Evolutionary conservation across 2,329 filamentous ascomycete genomes (phyloP).

Genomic region (Colletotrichum sp.): DNA sequence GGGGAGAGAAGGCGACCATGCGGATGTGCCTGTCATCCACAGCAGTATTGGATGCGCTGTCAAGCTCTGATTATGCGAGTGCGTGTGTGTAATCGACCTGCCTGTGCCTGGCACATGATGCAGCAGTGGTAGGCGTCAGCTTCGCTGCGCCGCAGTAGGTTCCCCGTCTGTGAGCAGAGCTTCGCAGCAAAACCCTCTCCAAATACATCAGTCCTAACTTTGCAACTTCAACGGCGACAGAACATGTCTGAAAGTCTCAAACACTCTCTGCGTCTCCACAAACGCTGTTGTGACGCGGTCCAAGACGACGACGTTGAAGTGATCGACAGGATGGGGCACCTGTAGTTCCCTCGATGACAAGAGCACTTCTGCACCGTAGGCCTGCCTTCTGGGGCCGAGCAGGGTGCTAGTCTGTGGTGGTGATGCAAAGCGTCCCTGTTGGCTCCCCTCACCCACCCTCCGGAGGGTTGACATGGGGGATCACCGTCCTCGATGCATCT

Average conservation of each 20-base stretch:
- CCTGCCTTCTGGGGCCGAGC: neutral
- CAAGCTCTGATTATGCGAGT: neutral
- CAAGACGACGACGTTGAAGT: neutral
- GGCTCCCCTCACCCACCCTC: neutral
- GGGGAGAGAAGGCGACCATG: neutral
- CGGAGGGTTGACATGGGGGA: constrained; percentile 4
- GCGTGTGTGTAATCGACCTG: neutral
- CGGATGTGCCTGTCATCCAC: neutral
- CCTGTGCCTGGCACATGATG: neutral
- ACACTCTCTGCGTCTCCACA: neutral
- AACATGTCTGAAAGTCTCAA: neutral
- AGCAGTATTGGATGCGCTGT: neutral
- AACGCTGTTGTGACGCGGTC: constrained; percentile 4
- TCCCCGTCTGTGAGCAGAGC: neutral
- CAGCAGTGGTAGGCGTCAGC: neutral
- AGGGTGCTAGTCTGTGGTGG: neutral
- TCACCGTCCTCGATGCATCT: constrained; percentile 16
- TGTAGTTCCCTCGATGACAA: neutral
- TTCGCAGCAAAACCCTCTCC: neutral
- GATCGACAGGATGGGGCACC: neutral
- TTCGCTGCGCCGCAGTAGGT: neutral
- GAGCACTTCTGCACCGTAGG: neutral
- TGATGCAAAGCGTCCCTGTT: constrained; percentile 12
- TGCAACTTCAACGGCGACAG: constrained; percentile 2
- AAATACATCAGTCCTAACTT: neutral